Evolutionary conservation across 106 monocot genomes (phyloP).

Genomic region (Dioscorea dumetorum): DNA sequence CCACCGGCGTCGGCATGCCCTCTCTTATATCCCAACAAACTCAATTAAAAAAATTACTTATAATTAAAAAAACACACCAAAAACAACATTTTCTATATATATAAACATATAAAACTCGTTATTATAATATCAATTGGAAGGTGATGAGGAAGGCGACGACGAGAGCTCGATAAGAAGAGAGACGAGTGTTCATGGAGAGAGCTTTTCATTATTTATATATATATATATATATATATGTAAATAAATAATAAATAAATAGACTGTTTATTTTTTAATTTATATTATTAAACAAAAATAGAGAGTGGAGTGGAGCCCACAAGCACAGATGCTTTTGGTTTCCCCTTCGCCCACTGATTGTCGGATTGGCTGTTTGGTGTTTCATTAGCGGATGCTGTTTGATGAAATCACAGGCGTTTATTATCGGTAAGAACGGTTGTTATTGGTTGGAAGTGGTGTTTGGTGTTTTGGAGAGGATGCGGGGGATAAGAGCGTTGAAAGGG

Average conservation of each 20-base stretch:
- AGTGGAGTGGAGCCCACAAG: no score
- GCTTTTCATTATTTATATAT: no score
- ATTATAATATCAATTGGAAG: not conserved
- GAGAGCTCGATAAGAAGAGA: not conserved
- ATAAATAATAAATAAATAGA: no score
- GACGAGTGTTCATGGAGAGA: not conserved
- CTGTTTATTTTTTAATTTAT: no score
- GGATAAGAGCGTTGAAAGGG: not conserved
- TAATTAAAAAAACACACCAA: not conserved
- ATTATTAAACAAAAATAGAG: no score
- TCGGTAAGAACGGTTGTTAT: not conserved
- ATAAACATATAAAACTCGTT: not conserved
- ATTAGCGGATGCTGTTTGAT: no score
- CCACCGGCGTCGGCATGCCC: slow-evolving; percentile 77
- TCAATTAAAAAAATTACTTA: not conserved
- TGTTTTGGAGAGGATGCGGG: not conserved
- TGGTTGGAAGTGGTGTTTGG: not conserved
- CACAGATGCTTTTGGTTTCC: no score
- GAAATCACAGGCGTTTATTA: not conserved
- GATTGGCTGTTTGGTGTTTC: no score
- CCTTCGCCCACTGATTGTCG: no score
- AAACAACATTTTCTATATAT: not conserved
- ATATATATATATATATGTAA: no score
- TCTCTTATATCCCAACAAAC: not conserved
- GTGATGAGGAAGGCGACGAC: not conserved